A percentile compares a stretch with the other conserved stretches of the same genome.
Evolutionary conservation across 768 basidiomycete species (phyloP).

Genomic region (Rhizopogon roseolus): DNA sequence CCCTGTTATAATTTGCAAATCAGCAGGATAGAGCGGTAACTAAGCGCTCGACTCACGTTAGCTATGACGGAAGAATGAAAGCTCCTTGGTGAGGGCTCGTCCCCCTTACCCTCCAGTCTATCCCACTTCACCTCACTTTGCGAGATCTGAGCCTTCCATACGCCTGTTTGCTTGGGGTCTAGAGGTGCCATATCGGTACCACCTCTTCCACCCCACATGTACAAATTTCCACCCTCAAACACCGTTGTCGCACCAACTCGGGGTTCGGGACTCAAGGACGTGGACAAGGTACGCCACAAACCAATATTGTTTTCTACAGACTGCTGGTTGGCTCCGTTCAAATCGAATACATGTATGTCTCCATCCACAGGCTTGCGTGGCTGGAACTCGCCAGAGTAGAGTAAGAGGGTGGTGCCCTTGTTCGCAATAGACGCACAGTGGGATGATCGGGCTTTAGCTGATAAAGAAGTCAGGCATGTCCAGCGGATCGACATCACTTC

Average conservation of each 20-base stretch:
- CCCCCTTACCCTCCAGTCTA: conserved; percentile 18
- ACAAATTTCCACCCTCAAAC: conserved; percentile 21
- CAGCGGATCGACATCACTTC: conserved; percentile 20
- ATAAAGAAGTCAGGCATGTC: conserved; percentile 19
- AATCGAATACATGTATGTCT: conserved; percentile 21
- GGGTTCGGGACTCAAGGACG: conserved; percentile 9
- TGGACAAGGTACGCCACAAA: conserved; percentile 21
- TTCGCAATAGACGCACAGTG: conserved; percentile 31
- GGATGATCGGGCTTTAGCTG: conserved; percentile 33
- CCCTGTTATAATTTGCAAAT: conserved; percentile 12
- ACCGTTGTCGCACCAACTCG: conserved; percentile 19
- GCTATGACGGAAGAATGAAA: conserved; percentile 29
- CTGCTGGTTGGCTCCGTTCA: conserved; percentile 1
- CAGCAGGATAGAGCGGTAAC: not conserved
- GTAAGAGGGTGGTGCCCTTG: conserved; percentile 21
- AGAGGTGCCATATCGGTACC: conserved; percentile 35
- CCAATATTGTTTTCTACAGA: conserved; percentile 3
- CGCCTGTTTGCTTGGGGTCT: conserved; percentile 18
- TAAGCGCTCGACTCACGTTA: conserved; percentile 13
- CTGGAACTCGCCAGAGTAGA: conserved; percentile 41
- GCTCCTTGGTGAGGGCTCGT: conserved; percentile 30
- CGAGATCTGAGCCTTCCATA: conserved; percentile 21
- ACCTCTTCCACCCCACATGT: conserved; percentile 44
- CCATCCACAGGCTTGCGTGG: conserved; percentile 38
- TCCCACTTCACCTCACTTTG: conserved; percentile 23